Base-by-base conservation (phyloP, 1,284 basidiomycete genomes). In the Sutorius eximius region DNA sequence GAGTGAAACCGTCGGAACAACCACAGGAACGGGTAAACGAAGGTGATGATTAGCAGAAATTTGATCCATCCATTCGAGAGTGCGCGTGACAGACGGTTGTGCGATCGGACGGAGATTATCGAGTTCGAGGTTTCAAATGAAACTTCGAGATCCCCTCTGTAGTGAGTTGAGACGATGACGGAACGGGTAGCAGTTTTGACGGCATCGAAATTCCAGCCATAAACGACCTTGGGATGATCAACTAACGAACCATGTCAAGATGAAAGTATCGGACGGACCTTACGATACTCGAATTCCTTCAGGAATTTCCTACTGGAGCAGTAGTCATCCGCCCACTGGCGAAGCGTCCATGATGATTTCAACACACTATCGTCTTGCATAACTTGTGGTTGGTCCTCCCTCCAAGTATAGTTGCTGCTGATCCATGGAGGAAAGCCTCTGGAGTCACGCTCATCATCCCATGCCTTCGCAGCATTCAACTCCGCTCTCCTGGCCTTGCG, bases 11-110 rank as follows among this genome's bases (percentile, higher is more conserved):
- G 80, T 62, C 82, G 81, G 71, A 81, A 89, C 10, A 90, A 71
- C 86, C 85, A 90, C 60, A 92, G 78, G 66, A 89, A 80, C 0
- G 87, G 88, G 64, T 82, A 90, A 54, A 90, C 75, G 57, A 89
- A 69, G 16, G 82, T 75, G 57, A 89, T 72, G 62, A 85, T 82
- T 16, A 83, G 75, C 13, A 90, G 60, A 58, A 87, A 75, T 61
- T 83, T 82, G 64, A 89, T 68, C 80, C 85, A 87, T 49, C 75
- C 77, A 63, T 84, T 85, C 36, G 84, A 82, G 37, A 89, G 76
- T 59, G 78, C 76, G 45, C 82, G 75, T 11, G 85, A 82, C 58
- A 90, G 73, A 40, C 62, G 62, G 66, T 86, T 87, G 62, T 82
- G 72, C 1, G 88, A 82, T 18, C 85, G 79, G 47, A 91, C 75